phyloP scores from a whole-genome alignment of 2,329 filamentous ascomycete species.

The Phyllachora maydis region DNA sequence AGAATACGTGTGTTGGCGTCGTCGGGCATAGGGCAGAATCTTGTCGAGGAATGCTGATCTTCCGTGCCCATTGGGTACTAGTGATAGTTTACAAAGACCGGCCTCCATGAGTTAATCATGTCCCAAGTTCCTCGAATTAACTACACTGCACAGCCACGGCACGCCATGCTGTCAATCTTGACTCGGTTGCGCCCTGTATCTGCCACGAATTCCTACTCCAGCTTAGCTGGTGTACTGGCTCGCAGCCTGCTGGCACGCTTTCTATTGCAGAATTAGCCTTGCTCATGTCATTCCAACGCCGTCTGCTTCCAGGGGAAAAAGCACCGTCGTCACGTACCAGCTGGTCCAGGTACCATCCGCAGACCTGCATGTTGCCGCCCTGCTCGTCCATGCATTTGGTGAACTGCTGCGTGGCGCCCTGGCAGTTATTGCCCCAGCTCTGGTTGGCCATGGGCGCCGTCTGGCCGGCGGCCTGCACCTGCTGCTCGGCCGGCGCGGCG shows the following conservation, averaged over 20 bases:
- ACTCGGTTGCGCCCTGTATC: too few relatives aligned
- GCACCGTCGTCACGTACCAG: slow-evolving; percentile 25
- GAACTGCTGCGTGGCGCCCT: slow-evolving; percentile 63
- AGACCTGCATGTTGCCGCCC: slow-evolving; percentile 82
- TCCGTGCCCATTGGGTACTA: too few relatives aligned
- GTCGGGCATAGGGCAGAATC: too few relatives aligned
- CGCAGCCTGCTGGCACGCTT: slow-evolving; percentile 66
- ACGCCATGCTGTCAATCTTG: too few relatives aligned
- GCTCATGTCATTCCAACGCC: slow-evolving; percentile 8
- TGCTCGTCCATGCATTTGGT: slow-evolving; percentile 95
- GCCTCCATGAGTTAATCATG: too few relatives aligned
- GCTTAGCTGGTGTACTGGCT: slow-evolving; percentile 48
- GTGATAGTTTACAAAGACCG: too few relatives aligned
- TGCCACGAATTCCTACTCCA: slow-evolving; percentile 3
- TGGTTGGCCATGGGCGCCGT: slow-evolving; percentile 27
- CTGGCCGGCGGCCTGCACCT: too few relatives aligned
- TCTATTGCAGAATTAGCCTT: slow-evolving; percentile 18
- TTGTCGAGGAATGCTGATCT: too few relatives aligned
- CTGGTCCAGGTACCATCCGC: slow-evolving; percentile 96
- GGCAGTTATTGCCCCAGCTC: slow-evolving; percentile 47
- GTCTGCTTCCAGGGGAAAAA: slow-evolving; percentile 1
- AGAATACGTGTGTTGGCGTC: too few relatives aligned
- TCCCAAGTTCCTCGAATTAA: too few relatives aligned
- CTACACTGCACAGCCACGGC: too few relatives aligned
- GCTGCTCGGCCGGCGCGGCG: slow-evolving; percentile 25